phyloP scores from a whole-genome alignment of 2,329 filamentous ascomycete genomes.

The Cryphonectria nitschkei region DNA sequence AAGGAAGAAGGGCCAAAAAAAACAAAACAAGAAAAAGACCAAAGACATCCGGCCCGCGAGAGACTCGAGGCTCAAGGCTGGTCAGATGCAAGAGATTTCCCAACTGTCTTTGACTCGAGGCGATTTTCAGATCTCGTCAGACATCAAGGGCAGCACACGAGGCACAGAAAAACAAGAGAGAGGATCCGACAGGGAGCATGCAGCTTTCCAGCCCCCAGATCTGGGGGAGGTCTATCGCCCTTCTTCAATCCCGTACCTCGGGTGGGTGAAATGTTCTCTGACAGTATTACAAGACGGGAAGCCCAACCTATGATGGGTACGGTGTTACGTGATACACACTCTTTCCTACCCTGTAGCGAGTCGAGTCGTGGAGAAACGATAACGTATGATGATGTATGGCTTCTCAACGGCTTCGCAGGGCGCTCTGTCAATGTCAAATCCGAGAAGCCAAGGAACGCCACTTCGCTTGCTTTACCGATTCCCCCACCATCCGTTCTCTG shows the following conservation, averaged over 20 bases:
- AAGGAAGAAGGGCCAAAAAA: neutral
- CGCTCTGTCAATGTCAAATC: neutral
- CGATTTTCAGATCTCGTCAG: constrained; percentile 27
- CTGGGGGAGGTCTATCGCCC: constrained; percentile 26
- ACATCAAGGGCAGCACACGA: constrained; percentile 17
- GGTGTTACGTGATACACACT: constrained; percentile 40
- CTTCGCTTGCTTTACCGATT: neutral
- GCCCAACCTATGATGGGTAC: constrained; percentile 42
- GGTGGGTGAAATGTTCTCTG: constrained; percentile 37
- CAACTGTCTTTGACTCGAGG: constrained; percentile 29
- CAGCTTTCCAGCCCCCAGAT: constrained; percentile 22
- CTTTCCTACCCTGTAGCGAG: neutral
- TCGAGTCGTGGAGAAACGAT: constrained; percentile 17
- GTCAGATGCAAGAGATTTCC: neutral
- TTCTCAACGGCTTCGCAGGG: constrained; percentile 20
- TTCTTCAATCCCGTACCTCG: constrained; percentile 26
- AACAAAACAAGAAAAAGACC: constrained; percentile 9
- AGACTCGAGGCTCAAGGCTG: neutral
- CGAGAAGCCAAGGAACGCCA: constrained; percentile 13
- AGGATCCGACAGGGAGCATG: constrained; percentile 16
- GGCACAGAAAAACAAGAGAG: constrained; percentile 12
- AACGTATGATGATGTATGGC: constrained; percentile 8
- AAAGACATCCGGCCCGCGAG: constrained; percentile 7
- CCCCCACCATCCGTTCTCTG: neutral
- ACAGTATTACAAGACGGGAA: constrained; percentile 40